Evolutionary conservation across 345 rosid species (phyloP), one percentile per base, ranked within the genome.

Genomic region (Lumnitzera littorea): DNA sequence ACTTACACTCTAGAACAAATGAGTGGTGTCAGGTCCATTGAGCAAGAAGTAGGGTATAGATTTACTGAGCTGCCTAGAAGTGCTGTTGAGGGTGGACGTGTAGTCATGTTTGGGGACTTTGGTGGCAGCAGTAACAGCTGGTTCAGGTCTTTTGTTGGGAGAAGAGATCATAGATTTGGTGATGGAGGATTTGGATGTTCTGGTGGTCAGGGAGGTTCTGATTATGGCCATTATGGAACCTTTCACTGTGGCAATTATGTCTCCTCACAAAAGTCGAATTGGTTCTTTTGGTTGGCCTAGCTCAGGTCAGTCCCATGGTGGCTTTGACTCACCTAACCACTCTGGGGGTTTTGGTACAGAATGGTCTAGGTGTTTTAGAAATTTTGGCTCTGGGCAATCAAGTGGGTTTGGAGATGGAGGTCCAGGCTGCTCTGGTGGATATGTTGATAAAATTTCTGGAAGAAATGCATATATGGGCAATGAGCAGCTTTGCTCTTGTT

Each of bases 41-140:
- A 91, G 74, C 86, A 83, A 52, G 99, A 95, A 71, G 84, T 87
- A 15, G 99, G 99, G 15, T 80, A 81, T 77, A 73, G 75, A 63
- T 95, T 95, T 71, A 63, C 72, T 0, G 89, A 29, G 98, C 86
- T 91, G 48, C 89, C 96, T 51, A 84, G 69, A 69, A 78, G 88
- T 8, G 59, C 75, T n/a, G 82, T 58, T 50, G 86, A 84, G 55
- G 83, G 76, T 63, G 85, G 75, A 64, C 68, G 68, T 36, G 66
- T 46, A 31, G 78, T 79, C 62, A 80, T 83, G 79, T 51, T 50
- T 8, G 62, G 53, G 67, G 79, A 74, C 55, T 72, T 80, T 64
- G 73, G 78, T 63, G 57, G 70, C 11, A 67, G 73, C 66, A 77
- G 80, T 63, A 55, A 70, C 8, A 60, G 74, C 62, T 80, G 76